These are phyloP conservation scores for Puccinia horiana DNA, from an alignment of 1,284 basidiomycete species.

Conservation along the genomic window DNA sequence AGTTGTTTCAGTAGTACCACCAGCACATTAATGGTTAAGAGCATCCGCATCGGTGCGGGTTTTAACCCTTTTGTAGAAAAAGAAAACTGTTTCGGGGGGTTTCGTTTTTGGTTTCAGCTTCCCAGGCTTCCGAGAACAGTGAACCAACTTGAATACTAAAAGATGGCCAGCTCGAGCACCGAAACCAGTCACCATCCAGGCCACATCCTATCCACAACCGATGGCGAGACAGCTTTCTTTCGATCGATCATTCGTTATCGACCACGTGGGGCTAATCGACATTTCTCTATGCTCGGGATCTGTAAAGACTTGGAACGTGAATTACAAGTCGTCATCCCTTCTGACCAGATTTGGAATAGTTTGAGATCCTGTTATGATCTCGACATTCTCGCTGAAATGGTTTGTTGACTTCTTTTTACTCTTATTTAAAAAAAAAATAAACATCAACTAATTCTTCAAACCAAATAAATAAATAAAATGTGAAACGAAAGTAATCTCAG, in stretches of 20 bases:
- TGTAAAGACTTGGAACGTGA: conserved; percentile 45
- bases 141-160: too few species aligned
- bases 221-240: conserved; percentile 48
- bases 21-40: too few species aligned
- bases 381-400: conserved; percentile 34
- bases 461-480: too few species aligned
- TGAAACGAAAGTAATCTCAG: too few species aligned
- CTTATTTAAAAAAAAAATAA: neutral
- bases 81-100: too few species aligned
- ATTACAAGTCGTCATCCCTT: conserved; percentile 21
- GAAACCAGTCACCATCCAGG: neutral
- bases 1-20: too few species aligned
- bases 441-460: neutral
- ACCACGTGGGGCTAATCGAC: conserved; percentile 16
- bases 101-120: too few species aligned
- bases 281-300: conserved; percentile 45
- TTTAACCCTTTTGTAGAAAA: too few species aligned
- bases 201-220: neutral
- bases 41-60: too few species aligned
- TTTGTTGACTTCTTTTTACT: neutral
- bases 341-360: conserved; percentile 17
- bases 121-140: too few species aligned
- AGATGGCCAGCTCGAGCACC: neutral
- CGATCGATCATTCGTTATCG: conserved; percentile 38
- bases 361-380: conserved; percentile 41